phyloP scores from a whole-genome alignment of 179 eudicot species.

The Spinacia oleracea region DNA sequence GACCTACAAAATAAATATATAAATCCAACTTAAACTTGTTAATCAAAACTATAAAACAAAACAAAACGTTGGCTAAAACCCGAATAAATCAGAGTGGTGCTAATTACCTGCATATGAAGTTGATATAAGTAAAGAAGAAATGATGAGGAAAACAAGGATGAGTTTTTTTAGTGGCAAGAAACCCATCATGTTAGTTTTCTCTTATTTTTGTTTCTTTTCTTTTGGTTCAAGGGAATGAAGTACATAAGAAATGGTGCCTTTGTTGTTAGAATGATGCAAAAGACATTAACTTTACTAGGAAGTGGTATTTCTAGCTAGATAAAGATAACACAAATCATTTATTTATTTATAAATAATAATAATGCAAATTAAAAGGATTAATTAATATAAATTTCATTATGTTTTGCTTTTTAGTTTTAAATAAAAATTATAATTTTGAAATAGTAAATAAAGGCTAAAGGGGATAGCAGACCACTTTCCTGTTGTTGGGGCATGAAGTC shows the following conservation, averaged over 20 bases:
- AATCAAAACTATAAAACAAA: too few species aligned
- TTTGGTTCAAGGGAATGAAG: constrained; percentile 18
- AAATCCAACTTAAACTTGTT: not conserved
- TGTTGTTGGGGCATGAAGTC: constrained; percentile 72
- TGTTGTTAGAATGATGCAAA: constrained; percentile 24
- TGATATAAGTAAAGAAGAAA: constrained; percentile 51
- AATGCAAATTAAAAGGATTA: constrained; percentile 24
- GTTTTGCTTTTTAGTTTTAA: constrained; percentile 7
- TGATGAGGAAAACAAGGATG: constrained; percentile 50
- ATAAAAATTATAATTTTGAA: constrained; percentile 12
- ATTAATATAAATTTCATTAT: not conserved
- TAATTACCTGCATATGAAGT: constrained; percentile 65
- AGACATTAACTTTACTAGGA: constrained; percentile 31
- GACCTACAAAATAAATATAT: constrained; percentile 25
- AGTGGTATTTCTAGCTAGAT: constrained; percentile 29
- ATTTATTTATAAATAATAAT: not conserved
- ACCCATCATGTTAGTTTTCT: constrained; percentile 52
- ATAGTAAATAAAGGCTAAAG: constrained; percentile 33
- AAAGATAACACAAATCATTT: constrained; percentile 30
- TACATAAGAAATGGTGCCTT: constrained; percentile 23
- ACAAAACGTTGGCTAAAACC: not conserved
- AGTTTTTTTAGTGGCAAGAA: constrained; percentile 41
- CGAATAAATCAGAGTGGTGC: not conserved
- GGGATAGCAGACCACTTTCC: constrained; percentile 64
- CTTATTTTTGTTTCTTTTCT: constrained; percentile 6